phyloP scores from a whole-genome alignment of 208 protist genomes.

The Trypanosoma caninum region DNA sequence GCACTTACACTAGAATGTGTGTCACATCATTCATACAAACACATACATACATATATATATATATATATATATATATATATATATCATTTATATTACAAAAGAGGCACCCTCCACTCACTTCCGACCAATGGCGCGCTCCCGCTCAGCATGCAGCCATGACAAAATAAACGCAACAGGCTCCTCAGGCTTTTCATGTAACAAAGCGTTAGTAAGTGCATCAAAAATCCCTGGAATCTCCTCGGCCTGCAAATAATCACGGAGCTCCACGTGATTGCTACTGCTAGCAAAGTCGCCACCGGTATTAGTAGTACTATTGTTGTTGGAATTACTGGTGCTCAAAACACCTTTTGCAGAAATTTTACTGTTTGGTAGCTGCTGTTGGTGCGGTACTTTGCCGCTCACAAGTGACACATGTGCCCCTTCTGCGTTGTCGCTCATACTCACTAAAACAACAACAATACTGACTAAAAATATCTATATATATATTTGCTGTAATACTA shows the following conservation, averaged over 20 bases:
- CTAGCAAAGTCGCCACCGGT: not conserved
- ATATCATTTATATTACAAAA: too few species aligned
- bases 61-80: conserved; percentile 24
- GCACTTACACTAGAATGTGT: too few species aligned
- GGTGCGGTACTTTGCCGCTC: too few species aligned
- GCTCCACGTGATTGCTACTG: not conserved
- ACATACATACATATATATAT: conserved; percentile 11
- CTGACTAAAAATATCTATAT: too few species aligned
- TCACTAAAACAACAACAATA: not conserved
- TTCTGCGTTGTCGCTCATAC: not conserved
- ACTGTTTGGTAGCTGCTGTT: too few species aligned
- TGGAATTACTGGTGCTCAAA: not conserved
- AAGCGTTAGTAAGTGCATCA: conserved; percentile 43
- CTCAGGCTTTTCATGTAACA: conserved; percentile 46
- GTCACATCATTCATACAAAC: not conserved
- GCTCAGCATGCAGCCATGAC: conserved; percentile 43
- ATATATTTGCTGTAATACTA: too few species aligned
- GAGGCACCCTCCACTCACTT: not conserved
- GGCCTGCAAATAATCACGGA: conserved; percentile 27
- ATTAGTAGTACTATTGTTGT: not conserved
- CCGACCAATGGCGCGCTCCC: not conserved
- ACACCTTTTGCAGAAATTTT: too few species aligned
- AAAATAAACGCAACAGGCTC: conserved; percentile 56
- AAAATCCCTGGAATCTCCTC: conserved; percentile 43
- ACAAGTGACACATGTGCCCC: too few species aligned